Percentiles rank a stretch among this genome's conserved stretches.
Evolutionary conservation across 768 basidiomycete genomes (phyloP).

Genomic region (Coprinopsis strossmayeri): DNA sequence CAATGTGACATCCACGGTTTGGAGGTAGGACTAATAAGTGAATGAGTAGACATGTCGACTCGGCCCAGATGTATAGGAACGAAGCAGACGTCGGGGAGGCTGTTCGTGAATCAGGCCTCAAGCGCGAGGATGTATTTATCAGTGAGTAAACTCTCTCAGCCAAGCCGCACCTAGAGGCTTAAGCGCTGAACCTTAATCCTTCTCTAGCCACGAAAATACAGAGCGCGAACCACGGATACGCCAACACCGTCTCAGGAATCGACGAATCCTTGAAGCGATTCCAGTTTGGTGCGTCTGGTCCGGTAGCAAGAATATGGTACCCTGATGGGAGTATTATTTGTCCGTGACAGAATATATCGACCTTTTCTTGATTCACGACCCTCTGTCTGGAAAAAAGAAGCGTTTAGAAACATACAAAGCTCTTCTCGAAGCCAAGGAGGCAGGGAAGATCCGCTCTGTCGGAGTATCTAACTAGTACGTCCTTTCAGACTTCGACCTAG

Average conservation of each 20-base stretch:
- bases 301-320: neutral
- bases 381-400: conserved; percentile 51
- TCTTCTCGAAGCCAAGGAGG: conserved; percentile 51
- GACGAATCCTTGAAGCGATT: conserved; percentile 11
- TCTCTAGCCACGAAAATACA: conserved; percentile 14
- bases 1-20: no score
- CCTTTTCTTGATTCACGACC: conserved; percentile 65
- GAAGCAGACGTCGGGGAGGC: conserved; percentile 46
- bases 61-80: conserved; percentile 50
- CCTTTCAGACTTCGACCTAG: neutral
- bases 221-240: conserved; percentile 9
- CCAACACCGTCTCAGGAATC: conserved; percentile 9
- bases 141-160: conserved; percentile 36
- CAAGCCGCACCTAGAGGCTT: no score
- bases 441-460: conserved; percentile 64
- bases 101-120: conserved; percentile 39
- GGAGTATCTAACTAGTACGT: conserved; percentile 83
- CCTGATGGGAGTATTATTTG: neutral
- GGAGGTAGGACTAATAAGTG: no score
- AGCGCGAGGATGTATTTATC: conserved; percentile 50
- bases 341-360: conserved; percentile 26
- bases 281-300: conserved; percentile 9
- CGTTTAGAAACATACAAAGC: conserved; percentile 72
- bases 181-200: neutral
- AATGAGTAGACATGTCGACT: conserved; percentile 46